Conservation (phyloP, 805 yeast genomes). For the Lipomyces starkeyi region DNA sequence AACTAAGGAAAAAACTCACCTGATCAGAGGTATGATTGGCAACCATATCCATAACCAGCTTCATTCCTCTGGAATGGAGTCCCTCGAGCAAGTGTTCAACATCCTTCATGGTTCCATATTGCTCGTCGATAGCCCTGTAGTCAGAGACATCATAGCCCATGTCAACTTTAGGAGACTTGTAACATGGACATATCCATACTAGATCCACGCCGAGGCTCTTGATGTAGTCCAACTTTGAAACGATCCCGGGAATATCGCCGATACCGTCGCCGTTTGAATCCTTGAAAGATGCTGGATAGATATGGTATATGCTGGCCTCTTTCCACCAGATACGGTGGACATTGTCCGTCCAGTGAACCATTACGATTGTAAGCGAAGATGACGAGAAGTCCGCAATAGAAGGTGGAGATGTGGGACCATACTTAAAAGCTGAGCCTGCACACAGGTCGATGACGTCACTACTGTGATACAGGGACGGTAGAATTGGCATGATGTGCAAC, state of each 20-base stretch:
- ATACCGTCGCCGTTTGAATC: conserved; percentile 65
- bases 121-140: conserved; percentile 58
- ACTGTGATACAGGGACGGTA: no score
- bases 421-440: no score
- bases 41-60: conserved; percentile 60
- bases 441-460: no score
- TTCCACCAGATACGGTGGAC: conserved; percentile 53
- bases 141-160: conserved; percentile 68
- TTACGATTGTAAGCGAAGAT: background rate
- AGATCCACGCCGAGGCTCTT: conserved; percentile 57
- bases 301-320: conserved; percentile 61
- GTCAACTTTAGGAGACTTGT: conserved; percentile 64
- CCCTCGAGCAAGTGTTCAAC: conserved; percentile 56
- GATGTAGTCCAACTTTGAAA: conserved; percentile 59
- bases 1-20: background rate
- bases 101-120: conserved; percentile 60
- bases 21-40: conserved; percentile 62
- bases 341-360: background rate
- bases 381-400: background rate
- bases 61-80: conserved; percentile 57
- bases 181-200: conserved; percentile 64
- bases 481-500: no score
- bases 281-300: conserved; percentile 66
- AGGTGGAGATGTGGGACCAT: no score
- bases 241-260: conserved; percentile 62